Evolutionary conservation across 176 grass and related monocot genomes (phyloP).

Genomic region (Metroxylon sagu): DNA sequence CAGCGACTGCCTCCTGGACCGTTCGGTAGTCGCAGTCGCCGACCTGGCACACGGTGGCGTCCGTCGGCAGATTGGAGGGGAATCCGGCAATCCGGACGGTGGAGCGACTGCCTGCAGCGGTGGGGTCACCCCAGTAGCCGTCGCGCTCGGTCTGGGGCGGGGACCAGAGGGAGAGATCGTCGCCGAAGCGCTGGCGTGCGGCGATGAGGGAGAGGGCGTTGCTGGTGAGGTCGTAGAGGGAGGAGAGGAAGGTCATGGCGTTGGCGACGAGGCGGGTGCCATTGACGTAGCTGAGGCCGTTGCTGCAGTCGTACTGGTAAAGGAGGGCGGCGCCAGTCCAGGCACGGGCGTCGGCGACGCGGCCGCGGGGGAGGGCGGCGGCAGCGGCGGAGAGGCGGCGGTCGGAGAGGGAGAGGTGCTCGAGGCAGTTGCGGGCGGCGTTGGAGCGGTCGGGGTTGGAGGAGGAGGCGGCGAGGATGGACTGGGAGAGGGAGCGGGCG

Average conservation of each 20-base stretch:
- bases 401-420: slow-evolving; percentile 44
- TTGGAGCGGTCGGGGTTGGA: slow-evolving; percentile 53
- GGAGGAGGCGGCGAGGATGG: slow-evolving; percentile 46
- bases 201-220: slow-evolving; percentile 74
- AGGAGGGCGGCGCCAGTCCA: slow-evolving; percentile 54
- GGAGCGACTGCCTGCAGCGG: slow-evolving; percentile 16
- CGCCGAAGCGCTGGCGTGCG: slow-evolving; percentile 57
- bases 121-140: slow-evolving; percentile 64
- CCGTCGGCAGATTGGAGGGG: too few species aligned
- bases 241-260: slow-evolving; percentile 67
- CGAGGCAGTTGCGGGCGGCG: slow-evolving; percentile 91
- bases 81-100: slow-evolving; percentile 3
- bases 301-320: slow-evolving; percentile 96
- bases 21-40: slow-evolving; percentile 29
- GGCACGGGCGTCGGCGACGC: slow-evolving; percentile 21
- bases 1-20: slow-evolving; percentile 53
- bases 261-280: slow-evolving; percentile 44
- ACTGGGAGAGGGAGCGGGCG: slow-evolving; percentile 44
- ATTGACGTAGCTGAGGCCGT: slow-evolving; percentile 76
- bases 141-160: slow-evolving; percentile 79
- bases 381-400: slow-evolving; percentile 40
- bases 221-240: slow-evolving; percentile 45
- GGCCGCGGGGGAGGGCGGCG: not conserved
- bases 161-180: slow-evolving; percentile 49
- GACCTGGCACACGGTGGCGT: slow-evolving; percentile 2